phyloP scores from a whole-genome alignment of 495 filamentous ascomycete genomes.

The Penicillium waksmanii region DNA sequence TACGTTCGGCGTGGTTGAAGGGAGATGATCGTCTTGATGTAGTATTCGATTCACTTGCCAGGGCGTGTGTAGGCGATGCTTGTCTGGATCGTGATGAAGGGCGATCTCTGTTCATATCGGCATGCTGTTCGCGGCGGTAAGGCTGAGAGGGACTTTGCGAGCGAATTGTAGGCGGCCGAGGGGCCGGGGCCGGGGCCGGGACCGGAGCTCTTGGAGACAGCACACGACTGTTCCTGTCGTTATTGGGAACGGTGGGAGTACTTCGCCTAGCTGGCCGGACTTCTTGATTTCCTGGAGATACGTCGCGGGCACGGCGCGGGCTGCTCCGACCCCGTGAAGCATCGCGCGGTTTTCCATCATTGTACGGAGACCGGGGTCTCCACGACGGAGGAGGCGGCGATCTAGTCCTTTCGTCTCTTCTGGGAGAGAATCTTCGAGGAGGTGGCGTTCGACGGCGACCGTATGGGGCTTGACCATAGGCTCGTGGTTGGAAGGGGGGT shows the following conservation, averaged over 20 bases:
- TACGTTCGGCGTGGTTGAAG: conserved; percentile 26
- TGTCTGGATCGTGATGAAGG: conserved; percentile 17
- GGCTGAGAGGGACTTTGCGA: conserved; percentile 21
- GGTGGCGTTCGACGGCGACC: conserved; percentile 44
- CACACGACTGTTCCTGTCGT: conserved; percentile 30
- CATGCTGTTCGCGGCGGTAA: conserved; percentile 16
- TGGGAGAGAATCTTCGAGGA: conserved; percentile 39
- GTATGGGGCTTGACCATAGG: conserved; percentile 36
- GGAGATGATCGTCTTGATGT: conserved; percentile 39
- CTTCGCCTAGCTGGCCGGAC: conserved; percentile 32
- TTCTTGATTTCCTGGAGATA: conserved; percentile 34
- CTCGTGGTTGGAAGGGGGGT: conserved; percentile 46
- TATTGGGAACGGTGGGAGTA: conserved; percentile 14
- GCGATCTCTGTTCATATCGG: conserved; percentile 12
- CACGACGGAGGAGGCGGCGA: conserved; percentile 49
- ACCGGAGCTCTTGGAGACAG: conserved; percentile 25
- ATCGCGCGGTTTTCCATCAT: conserved; percentile 38
- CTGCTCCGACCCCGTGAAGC: conserved; percentile 37
- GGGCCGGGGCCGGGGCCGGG: background rate
- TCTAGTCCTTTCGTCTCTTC: conserved; percentile 49
- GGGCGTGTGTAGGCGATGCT: conserved; percentile 27
- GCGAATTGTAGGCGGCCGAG: background rate
- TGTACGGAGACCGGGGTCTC: conserved; percentile 50
- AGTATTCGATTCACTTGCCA: conserved; percentile 24
- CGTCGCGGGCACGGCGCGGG: conserved; percentile 40